A percentile compares a stretch with the other conserved stretches of the same genome.
Evolutionary conservation across 768 basidiomycete genomes (phyloP).

Genomic region (Brasilioporus rufonigricans): DNA sequence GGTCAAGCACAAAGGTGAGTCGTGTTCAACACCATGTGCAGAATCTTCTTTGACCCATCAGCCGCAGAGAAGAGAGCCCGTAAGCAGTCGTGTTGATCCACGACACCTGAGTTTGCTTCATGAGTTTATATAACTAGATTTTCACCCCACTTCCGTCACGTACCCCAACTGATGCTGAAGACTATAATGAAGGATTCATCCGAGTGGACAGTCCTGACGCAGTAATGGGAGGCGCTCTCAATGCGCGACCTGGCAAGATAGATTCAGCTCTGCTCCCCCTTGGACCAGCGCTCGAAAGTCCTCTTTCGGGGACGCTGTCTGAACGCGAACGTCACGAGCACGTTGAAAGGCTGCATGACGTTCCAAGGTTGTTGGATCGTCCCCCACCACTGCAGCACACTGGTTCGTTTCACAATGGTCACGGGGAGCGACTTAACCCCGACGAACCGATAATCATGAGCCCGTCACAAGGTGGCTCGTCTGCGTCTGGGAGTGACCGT

Average conservation of each 20-base stretch:
- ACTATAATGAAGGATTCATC: constrained; percentile 31
- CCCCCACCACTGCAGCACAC: constrained; percentile 16
- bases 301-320: constrained; percentile 19
- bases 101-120: constrained; percentile 7
- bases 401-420: constrained; percentile 23
- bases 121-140: constrained; percentile 16
- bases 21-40: not conserved
- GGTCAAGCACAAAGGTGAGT: constrained; percentile 27
- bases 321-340: constrained; percentile 29
- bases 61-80: constrained; percentile 32
- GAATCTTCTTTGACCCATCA: constrained; percentile 11
- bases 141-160: constrained; percentile 35
- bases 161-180: constrained; percentile 31
- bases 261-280: constrained; percentile 22
- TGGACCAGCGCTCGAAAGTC: constrained; percentile 16
- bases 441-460: constrained; percentile 24
- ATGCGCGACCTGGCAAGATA: constrained; percentile 30
- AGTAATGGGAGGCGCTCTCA: constrained; percentile 32
- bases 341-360: constrained; percentile 15
- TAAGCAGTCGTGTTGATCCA: constrained; percentile 14
- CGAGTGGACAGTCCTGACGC: constrained; percentile 32
- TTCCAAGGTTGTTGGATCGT: constrained; percentile 24
- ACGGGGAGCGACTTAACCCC: constrained; percentile 12
- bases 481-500: constrained; percentile 28
- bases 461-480: constrained; percentile 18